These are phyloP conservation scores for Mrakia gelida DNA, from an alignment of 768 basidiomycete species.

Conservation along the genomic window DNA sequence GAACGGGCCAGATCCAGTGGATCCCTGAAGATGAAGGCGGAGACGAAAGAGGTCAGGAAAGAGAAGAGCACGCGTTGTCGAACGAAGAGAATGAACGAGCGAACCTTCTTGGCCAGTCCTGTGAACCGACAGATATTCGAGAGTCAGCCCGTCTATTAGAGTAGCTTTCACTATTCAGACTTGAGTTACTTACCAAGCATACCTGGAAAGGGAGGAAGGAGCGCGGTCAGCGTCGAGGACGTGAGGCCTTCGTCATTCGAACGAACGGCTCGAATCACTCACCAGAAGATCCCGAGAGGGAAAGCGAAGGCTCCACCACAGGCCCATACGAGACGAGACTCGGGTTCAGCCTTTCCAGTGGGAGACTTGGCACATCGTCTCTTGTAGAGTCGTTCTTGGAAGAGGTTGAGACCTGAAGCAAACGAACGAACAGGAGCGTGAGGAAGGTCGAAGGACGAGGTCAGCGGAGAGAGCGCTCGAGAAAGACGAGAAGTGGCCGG, in stretches of 20 bases:
- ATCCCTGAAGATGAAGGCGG: constrained; percentile 23
- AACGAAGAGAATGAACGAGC: too few species aligned
- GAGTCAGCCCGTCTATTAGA: too few species aligned
- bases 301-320: constrained; percentile 16
- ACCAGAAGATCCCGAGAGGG: constrained; percentile 21
- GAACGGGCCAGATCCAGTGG: constrained; percentile 37
- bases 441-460: neutral
- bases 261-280: neutral
- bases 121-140: neutral
- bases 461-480: neutral
- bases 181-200: neutral
- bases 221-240: too few species aligned
- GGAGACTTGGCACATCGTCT: constrained; percentile 32
- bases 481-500: neutral
- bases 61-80: too few species aligned
- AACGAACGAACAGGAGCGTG: too few species aligned
- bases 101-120: constrained; percentile 35
- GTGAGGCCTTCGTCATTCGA: too few species aligned
- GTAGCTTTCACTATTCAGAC: too few species aligned
- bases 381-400: constrained; percentile 39
- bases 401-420: constrained; percentile 31
- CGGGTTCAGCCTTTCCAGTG: constrained; percentile 39
- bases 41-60: too few species aligned
- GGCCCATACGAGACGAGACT: constrained; percentile 41
- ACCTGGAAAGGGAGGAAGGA: neutral